Evolutionary conservation across 179 eudicot genomes (phyloP).

Genomic region (Patellifolia procumbens): DNA sequence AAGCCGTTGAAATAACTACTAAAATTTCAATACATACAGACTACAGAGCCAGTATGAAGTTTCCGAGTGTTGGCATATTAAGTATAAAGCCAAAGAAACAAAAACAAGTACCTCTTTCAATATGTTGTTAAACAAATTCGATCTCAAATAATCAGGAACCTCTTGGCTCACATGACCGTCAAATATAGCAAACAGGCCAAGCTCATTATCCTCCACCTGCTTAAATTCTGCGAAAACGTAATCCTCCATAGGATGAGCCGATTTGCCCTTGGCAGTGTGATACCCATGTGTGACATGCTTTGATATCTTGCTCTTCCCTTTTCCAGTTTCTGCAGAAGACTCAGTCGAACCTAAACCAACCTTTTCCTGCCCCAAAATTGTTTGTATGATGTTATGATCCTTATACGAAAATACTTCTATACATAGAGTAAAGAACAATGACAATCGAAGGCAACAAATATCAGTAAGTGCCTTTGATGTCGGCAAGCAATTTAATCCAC

Average conservation of each 20-base stretch:
- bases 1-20: no score
- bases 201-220: slow-evolving; percentile 52
- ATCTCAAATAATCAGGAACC: slow-evolving; percentile 63
- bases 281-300: slow-evolving; percentile 48
- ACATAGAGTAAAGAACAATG: not conserved
- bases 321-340: slow-evolving; percentile 39
- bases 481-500: no score
- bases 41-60: no score
- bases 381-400: not conserved
- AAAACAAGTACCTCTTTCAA: slow-evolving; percentile 52
- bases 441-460: not conserved
- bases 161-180: slow-evolving; percentile 73
- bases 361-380: slow-evolving; percentile 36
- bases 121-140: slow-evolving; percentile 64
- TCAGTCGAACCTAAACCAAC: slow-evolving; percentile 38
- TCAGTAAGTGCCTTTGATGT: not conserved
- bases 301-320: slow-evolving; percentile 43
- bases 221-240: slow-evolving; percentile 67
- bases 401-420: no score
- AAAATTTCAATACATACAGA: no score
- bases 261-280: slow-evolving; percentile 56
- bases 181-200: slow-evolving; percentile 80
- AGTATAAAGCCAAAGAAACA: no score
- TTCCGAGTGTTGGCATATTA: no score
- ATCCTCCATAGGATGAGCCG: slow-evolving; percentile 83